Conservation (phyloP, 2,329 filamentous ascomycete genomes). For the Microascus cirrosus region DNA sequence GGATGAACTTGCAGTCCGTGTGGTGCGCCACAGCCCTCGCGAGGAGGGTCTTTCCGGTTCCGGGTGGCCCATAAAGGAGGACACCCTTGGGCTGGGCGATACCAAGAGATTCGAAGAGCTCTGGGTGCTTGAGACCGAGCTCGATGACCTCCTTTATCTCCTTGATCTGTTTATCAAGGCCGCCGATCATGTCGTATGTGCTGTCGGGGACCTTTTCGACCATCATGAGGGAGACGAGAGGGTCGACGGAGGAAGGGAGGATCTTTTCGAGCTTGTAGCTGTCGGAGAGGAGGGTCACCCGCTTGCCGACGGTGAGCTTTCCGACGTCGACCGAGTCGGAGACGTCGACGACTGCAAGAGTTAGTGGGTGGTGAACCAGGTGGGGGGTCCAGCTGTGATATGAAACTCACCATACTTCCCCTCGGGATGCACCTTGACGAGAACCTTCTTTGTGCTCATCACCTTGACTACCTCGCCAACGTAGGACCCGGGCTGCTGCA, state of each 20-base stretch:
- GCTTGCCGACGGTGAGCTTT: slow-evolving; percentile 95
- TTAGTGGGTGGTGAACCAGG: slow-evolving; percentile 8
- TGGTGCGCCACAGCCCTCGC: slow-evolving; percentile 95
- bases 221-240: slow-evolving; percentile 99
- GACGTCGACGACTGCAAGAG: slow-evolving; percentile 73
- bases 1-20: slow-evolving; percentile 98
- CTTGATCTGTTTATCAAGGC: slow-evolving; percentile 97
- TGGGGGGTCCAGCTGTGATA: background rate
- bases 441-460: slow-evolving; percentile 98
- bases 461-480: slow-evolving; percentile 99
- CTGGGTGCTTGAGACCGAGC: slow-evolving; percentile 93
- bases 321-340: slow-evolving; percentile 86
- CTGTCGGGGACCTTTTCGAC: slow-evolving; percentile 99
- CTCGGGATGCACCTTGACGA: slow-evolving; percentile 98
- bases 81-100: slow-evolving; percentile 98
- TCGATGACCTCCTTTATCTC: slow-evolving; percentile 99
- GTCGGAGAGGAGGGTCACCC: slow-evolving; percentile 90
- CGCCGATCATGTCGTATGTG: slow-evolving; percentile 99
- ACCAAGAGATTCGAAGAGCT: slow-evolving; percentile 97
- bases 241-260: slow-evolving; percentile 94
- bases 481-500: slow-evolving; percentile 96
- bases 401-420: slow-evolving; percentile 85
- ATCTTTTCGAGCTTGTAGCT: slow-evolving; percentile 99
- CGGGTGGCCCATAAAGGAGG: slow-evolving; percentile 88
- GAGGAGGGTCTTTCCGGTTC: slow-evolving; percentile 92